Base-by-base conservation (phyloP, 2,329 filamentous ascomycete genomes). In the Aspergillus pseudonomiae region DNA sequence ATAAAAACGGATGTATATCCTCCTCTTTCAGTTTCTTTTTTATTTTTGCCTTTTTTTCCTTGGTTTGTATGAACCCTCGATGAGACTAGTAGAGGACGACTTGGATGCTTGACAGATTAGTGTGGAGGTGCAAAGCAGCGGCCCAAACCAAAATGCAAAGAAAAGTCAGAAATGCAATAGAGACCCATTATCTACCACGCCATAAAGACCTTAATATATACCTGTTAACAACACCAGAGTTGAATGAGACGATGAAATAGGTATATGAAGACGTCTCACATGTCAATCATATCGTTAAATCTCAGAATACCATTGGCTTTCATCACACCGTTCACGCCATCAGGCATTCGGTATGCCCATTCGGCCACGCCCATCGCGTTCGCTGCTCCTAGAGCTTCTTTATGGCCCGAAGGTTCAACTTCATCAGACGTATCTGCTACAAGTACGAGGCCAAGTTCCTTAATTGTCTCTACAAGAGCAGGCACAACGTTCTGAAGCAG, bases 241-340 rank as follows among this genome's bases (percentile, higher is more conserved):
- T 41, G 30, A 61, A 11, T 24, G 54, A 55, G 16, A 46, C 6
- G 45, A 39, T 36, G 41, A 54, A 46, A 54, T 57, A 61, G 59
- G 59, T 45, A 63, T 57, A 46, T 59, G 46, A 32, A 52, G 41
- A 36, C 16, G 41, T 48, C 61, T 81, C 70, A 87, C 83, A 87
- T 86, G 73, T 94, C 91, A 82, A 98, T 93, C 66, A 90, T 93
- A 79, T 97, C 94, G 76, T 94, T 96, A 78, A 99, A 99, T 70
- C 91, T 86, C 77, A 99, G 80, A 67, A 98, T 91, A 12, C 94
- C 95, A 74, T 96, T 93, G 56, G 86, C 88, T 80, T 89, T 93
- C 74, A 98, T 82, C 65, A 96, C 85, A 11, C 95, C 94, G 76
- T 98, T 95, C 45, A 97, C 89, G 0, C 93, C 93, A 67, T 93